These are phyloP conservation scores for Chenopodium berlandieri DNA, from an alignment of 148 eudicot species.

Conservation along the genomic window DNA sequence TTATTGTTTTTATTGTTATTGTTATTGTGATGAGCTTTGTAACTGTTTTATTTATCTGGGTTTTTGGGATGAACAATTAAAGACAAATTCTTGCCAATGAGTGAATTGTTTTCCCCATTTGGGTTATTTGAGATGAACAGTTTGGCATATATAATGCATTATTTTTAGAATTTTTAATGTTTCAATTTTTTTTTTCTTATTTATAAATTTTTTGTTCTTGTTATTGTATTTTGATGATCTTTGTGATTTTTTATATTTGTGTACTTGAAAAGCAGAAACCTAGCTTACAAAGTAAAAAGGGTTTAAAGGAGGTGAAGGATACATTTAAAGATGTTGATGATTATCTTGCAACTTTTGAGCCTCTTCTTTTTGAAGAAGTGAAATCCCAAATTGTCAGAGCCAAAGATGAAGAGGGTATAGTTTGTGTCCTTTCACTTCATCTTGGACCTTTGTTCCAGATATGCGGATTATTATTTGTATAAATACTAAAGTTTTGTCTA, in stretches of 20 bases:
- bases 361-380: constrained; percentile 87
- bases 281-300: constrained; percentile 29
- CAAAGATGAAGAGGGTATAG: constrained; percentile 62
- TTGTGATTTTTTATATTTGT: not conserved
- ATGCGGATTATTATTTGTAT: not conserved
- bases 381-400: constrained; percentile 63
- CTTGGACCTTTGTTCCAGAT: not conserved
- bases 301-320: constrained; percentile 59
- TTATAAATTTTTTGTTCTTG: not conserved
- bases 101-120: too few relatives aligned
- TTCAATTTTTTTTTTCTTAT: not conserved
- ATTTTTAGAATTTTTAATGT: not conserved
- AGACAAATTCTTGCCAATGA: too few relatives aligned
- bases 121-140: too few relatives aligned
- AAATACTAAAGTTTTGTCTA: not conserved
- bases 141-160: too few relatives aligned
- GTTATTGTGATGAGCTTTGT: too few relatives aligned
- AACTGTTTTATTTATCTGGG: too few relatives aligned
- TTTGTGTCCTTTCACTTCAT: not conserved
- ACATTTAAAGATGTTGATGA: constrained; percentile 69
- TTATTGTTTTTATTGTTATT: too few relatives aligned
- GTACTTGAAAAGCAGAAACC: constrained; percentile 36
- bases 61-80: too few relatives aligned
- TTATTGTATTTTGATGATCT: not conserved
- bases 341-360: constrained; percentile 76